A percentile compares a stretch with the other conserved stretches of the same genome.
phyloP scores from a whole-genome alignment of 345 rosid genomes.

The Hevea brasiliensis region DNA sequence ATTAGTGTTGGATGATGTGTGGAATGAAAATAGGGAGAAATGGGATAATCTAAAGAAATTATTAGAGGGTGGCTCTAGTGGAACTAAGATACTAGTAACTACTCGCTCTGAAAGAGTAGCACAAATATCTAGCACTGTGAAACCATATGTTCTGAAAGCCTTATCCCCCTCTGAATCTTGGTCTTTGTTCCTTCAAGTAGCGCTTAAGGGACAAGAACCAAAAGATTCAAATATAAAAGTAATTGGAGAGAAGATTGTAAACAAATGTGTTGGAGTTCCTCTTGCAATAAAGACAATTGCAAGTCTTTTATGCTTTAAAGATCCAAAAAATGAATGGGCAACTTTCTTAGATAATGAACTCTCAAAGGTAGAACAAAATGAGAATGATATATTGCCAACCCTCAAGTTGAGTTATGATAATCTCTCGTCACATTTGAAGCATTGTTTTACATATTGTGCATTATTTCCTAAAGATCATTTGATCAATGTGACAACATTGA shows the following conservation, averaged over 20 bases:
- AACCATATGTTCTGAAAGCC: not conserved
- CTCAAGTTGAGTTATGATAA: slow-evolving; percentile 27
- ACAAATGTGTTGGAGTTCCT: slow-evolving; percentile 14
- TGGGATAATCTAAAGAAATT: slow-evolving; percentile 8
- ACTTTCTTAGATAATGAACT: not conserved
- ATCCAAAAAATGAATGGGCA: slow-evolving; percentile 16
- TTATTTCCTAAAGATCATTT: slow-evolving; percentile 23
- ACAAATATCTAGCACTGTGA: not conserved
- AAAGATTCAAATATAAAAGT: accelerated
- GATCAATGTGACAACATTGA: not conserved
- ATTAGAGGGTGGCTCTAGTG: slow-evolving; percentile 11
- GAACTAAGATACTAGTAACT: slow-evolving; percentile 26
- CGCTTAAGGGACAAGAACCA: not conserved
- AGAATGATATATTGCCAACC: not conserved
- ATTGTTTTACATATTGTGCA: slow-evolving; percentile 31
- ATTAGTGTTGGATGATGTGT: slow-evolving; percentile 25
- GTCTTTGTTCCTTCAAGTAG: not conserved
- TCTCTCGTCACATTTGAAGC: slow-evolving; percentile 27
- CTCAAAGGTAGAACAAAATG: not conserved
- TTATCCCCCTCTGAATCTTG: not conserved
- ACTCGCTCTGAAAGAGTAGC: slow-evolving; percentile 24
- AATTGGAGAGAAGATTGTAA: slow-evolving; percentile 8
- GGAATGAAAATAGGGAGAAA: slow-evolving; percentile 16
- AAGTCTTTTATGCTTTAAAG: slow-evolving; percentile 3
- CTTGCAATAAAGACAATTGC: slow-evolving; percentile 15